A percentile compares a stretch with the other conserved stretches of the same genome.
Conservation (phyloP, 192 early-diverging fungal species). For the Backusella tarrabulga region DNA sequence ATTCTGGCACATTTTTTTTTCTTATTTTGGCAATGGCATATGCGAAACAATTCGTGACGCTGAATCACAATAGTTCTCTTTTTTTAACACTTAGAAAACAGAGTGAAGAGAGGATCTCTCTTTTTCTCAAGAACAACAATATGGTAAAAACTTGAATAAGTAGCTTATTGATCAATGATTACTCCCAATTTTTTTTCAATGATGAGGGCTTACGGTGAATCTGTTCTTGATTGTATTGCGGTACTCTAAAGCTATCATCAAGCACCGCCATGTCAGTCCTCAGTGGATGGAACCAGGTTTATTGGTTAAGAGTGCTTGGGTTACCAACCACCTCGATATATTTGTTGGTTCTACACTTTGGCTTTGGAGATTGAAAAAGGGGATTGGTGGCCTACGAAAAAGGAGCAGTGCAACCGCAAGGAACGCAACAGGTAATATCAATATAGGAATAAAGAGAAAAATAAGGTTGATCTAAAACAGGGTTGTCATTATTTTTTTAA, state of each 20-base stretch:
- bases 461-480: too few relatives aligned
- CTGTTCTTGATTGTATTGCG: slow-evolving; percentile 73
- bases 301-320: slow-evolving; percentile 85
- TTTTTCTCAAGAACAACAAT: too few relatives aligned
- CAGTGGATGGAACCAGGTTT: slow-evolving; percentile 57
- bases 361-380: slow-evolving; percentile 87
- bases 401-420: slow-evolving; percentile 51
- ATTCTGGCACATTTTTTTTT: too few relatives aligned
- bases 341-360: slow-evolving; percentile 76
- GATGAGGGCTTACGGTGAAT: slow-evolving; percentile 67
- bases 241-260: slow-evolving; percentile 85
- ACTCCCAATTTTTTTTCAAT: slow-evolving; percentile 31
- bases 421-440: slow-evolving; percentile 32
- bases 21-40: too few relatives aligned
- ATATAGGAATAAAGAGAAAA: too few relatives aligned
- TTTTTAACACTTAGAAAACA: too few relatives aligned
- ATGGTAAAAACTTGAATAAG: slow-evolving; percentile 54
- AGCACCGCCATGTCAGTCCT: slow-evolving; percentile 61
- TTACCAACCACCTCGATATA: slow-evolving; percentile 80
- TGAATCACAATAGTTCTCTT: too few relatives aligned
- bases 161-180: slow-evolving; percentile 30
- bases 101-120: too few relatives aligned
- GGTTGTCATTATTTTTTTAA: too few relatives aligned
- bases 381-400: slow-evolving; percentile 82
- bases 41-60: too few relatives aligned